Evolutionary conservation across 2,329 filamentous ascomycete species (phyloP).

Genomic region (Fusarium paranaense): DNA sequence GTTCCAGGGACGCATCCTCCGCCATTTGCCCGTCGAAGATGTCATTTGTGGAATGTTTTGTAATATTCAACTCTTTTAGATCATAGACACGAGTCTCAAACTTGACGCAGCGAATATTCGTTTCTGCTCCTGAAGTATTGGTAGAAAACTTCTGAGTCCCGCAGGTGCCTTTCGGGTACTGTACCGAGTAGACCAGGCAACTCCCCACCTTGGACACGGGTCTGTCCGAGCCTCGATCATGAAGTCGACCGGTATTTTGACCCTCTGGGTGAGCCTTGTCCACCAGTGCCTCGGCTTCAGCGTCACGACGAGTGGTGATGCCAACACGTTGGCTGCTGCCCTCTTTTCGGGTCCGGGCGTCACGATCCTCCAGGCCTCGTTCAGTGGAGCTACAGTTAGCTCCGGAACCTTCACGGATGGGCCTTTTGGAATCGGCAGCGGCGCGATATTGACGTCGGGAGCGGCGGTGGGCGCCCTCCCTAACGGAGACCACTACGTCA

Average conservation of each 20-base stretch:
- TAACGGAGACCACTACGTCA: conserved; percentile 7
- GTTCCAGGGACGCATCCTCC: background rate
- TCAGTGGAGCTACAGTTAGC: background rate
- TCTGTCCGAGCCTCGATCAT: background rate
- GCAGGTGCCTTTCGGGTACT: background rate
- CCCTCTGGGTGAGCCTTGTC: background rate
- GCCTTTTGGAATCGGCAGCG: conserved; percentile 19
- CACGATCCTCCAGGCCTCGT: background rate
- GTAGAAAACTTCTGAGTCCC: background rate
- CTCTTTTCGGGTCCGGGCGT: conserved; percentile 13
- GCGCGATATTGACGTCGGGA: conserved; percentile 20
- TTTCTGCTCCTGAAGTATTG: background rate
- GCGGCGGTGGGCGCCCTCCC: conserved; percentile 8
- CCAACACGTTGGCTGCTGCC: conserved; percentile 2
- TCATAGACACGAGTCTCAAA: background rate
- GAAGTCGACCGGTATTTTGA: background rate
- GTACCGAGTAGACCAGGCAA: background rate
- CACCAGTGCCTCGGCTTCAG: background rate
- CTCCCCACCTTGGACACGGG: background rate
- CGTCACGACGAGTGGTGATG: background rate
- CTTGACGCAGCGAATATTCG: background rate
- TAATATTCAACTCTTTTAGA: background rate
- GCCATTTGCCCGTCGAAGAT: background rate
- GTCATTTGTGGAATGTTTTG: background rate
- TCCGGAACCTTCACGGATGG: conserved; percentile 19